A percentile compares a stretch with the other conserved stretches of the same genome.
Conservation (phyloP, 106 monocot species). For the Phalaenopsis equestris region DNA sequence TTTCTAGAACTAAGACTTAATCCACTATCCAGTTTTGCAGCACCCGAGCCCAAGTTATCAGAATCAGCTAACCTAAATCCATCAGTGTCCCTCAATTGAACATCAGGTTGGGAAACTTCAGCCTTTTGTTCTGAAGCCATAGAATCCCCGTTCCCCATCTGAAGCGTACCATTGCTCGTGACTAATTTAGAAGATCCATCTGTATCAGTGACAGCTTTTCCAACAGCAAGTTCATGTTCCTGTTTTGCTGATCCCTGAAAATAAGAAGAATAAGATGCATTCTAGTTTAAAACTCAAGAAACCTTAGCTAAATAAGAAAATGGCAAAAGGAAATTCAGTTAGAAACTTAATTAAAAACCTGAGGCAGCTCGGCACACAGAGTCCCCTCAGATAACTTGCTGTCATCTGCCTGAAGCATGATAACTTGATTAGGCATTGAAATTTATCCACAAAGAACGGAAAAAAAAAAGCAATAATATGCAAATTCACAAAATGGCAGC, state of each 20-base stretch:
- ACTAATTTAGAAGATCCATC: slow-evolving; percentile 13
- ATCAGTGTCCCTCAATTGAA: slow-evolving; percentile 8
- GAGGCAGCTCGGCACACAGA: slow-evolving; percentile 56
- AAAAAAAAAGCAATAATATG: not conserved
- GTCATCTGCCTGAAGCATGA: slow-evolving; percentile 41
- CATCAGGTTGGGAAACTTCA: slow-evolving; percentile 10
- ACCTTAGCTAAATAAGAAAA: not conserved
- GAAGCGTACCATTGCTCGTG: slow-evolving; percentile 43
- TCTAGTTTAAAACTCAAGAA: not conserved
- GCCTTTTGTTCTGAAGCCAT: slow-evolving; percentile 21
- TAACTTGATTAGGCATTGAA: not conserved
- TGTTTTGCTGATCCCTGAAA: slow-evolving; percentile 37
- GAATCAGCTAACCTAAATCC: not conserved
- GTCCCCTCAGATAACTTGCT: slow-evolving; percentile 60
- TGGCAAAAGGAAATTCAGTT: not conserved
- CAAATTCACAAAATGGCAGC: not conserved
- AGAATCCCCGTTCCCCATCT: slow-evolving; percentile 23
- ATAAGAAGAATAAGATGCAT: not conserved
- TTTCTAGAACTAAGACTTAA: slow-evolving; percentile 11
- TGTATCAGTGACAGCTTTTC: slow-evolving; percentile 8
- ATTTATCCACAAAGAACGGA: not conserved
- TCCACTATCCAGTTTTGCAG: slow-evolving; percentile 8
- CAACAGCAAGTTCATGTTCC: slow-evolving; percentile 29
- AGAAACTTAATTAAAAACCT: slow-evolving; percentile 20
- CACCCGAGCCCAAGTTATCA: slow-evolving; percentile 11